Base-by-base conservation (phyloP, 306 rosid species). In the Acacia crassicarpa region DNA sequence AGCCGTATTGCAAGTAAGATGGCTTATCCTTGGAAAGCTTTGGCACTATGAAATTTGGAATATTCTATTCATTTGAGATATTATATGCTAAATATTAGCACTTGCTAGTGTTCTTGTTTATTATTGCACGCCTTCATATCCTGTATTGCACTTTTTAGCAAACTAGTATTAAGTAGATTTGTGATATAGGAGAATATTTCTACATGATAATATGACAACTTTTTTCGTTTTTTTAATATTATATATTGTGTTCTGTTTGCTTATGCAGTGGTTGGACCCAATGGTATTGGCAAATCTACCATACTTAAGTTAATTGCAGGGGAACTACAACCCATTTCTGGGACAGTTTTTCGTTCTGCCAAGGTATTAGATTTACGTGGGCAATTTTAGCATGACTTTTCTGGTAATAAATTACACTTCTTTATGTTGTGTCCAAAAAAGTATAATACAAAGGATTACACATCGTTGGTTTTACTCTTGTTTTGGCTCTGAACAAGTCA, bases 241-340 rank as follows among this genome's bases (percentile, higher is more conserved):
- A 70, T 85, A 53, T 65, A 62, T 70, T 80, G 73, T 80, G 45
- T 83, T 25, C 78, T 79, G 65, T 67, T 61, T 84, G 67, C 81
- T 69, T 87, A 51, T 91, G 83, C 97, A 96, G 99, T 96, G 99
- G 99, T 96, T 76, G 99, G 99, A 62, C 99, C 99, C 74, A 96
- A 96, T 85, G 99, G 99, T 8, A 96, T 96, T 41, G 99, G 99
- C n/a, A 96, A 96, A 85, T 96, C 99, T 69, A 96, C 99, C 23
- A 96, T 96, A 81, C 97, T 96, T 74, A 96, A 96, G 88, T 85
- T 96, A 84, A 96, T 96, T 89, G 91, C 99, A 13, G 99, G 99
- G 84, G 99, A 96, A 9, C 91, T 96, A 59, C 97, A 96, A 81
- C 99, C 99, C 80, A 93, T 73, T 87, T 93, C 97, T 84, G 99